A percentile compares a stretch with the other conserved stretches of the same genome.
Conservation (phyloP, 2,329 filamentous ascomycete genomes). For the Leptographium procerum region DNA sequence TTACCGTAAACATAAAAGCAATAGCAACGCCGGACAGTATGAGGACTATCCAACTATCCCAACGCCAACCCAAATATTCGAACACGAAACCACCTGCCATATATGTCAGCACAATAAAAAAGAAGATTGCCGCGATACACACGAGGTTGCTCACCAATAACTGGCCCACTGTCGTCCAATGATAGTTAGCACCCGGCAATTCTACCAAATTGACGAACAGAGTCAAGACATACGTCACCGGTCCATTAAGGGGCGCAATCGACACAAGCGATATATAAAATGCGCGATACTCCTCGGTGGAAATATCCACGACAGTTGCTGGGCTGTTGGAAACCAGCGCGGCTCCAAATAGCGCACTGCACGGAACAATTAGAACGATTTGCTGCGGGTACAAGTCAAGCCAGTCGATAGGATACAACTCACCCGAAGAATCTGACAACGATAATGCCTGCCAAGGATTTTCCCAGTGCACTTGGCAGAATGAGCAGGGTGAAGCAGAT, state of each 20-base stretch:
- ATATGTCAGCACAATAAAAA: not conserved
- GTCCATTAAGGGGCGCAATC: constrained; percentile 76
- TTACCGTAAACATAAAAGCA: constrained; percentile 45
- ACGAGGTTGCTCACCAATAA: constrained; percentile 45
- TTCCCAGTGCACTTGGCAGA: constrained; percentile 57
- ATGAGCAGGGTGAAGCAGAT: constrained; percentile 52
- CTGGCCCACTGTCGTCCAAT: constrained; percentile 37
- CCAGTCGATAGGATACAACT: not conserved
- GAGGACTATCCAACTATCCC: constrained; percentile 72
- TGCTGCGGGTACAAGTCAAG: constrained; percentile 3
- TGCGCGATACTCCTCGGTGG: constrained; percentile 67
- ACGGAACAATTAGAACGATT: constrained; percentile 6
- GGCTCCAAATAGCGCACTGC: constrained; percentile 28
- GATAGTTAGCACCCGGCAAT: not conserved
- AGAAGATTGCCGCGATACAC: not conserved
- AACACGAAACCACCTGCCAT: constrained; percentile 53
- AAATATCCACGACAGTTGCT: constrained; percentile 72
- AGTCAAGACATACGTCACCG: constrained; percentile 19
- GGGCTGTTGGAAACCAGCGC: constrained; percentile 77
- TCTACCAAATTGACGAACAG: not conserved
- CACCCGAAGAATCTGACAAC: constrained; percentile 57
- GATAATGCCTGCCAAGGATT: constrained; percentile 52
- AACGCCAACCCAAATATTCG: constrained; percentile 73
- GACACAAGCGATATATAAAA: constrained; percentile 76
- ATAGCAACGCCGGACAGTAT: constrained; percentile 57